A percentile compares a stretch with the other conserved stretches of the same genome.
Evolutionary conservation across 805 yeast species (phyloP).

Genomic region (Candida incommunis): DNA sequence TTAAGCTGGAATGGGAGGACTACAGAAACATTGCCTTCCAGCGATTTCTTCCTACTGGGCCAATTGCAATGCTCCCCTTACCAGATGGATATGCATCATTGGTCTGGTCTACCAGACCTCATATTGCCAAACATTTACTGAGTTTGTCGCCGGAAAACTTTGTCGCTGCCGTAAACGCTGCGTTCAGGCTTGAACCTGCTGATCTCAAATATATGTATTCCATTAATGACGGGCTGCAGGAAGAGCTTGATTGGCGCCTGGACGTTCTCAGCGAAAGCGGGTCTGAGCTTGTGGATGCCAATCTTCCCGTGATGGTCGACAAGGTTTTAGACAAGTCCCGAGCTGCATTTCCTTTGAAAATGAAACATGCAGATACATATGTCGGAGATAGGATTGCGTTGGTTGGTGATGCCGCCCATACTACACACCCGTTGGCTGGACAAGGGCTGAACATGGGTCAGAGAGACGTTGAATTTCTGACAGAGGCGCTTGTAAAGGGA

Average conservation of each 20-base stretch:
- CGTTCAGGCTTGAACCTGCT: conserved; percentile 58
- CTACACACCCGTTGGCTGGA: conserved; percentile 95
- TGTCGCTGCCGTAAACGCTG: conserved; percentile 68
- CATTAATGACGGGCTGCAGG: conserved; percentile 33
- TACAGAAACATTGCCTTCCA: conserved; percentile 78
- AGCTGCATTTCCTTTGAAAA: conserved; percentile 76
- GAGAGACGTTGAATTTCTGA: conserved; percentile 67
- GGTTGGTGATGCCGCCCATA: conserved; percentile 98
- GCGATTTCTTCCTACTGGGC: conserved; percentile 82
- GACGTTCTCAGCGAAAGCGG: conserved; percentile 29
- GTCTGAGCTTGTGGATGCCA: conserved; percentile 22
- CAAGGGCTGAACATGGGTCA: conserved; percentile 98
- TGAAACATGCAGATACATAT: conserved; percentile 86
- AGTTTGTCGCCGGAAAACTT: conserved; percentile 48
- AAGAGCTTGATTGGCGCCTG: conserved; percentile 65
- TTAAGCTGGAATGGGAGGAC: conserved; percentile 61
- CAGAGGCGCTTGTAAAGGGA: conserved; percentile 56
- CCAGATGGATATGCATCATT: conserved; percentile 79
- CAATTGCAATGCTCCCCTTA: conserved; percentile 80
- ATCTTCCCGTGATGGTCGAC: conserved; percentile 52
- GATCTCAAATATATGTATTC: conserved; percentile 63
- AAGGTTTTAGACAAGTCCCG: conserved; percentile 49
- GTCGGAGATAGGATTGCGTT: conserved; percentile 73
- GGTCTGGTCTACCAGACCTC: conserved; percentile 86
- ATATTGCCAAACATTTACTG: conserved; percentile 48